Conservation (phyloP, 2,329 filamentous ascomycete species). For the Balansia obtecta region DNA sequence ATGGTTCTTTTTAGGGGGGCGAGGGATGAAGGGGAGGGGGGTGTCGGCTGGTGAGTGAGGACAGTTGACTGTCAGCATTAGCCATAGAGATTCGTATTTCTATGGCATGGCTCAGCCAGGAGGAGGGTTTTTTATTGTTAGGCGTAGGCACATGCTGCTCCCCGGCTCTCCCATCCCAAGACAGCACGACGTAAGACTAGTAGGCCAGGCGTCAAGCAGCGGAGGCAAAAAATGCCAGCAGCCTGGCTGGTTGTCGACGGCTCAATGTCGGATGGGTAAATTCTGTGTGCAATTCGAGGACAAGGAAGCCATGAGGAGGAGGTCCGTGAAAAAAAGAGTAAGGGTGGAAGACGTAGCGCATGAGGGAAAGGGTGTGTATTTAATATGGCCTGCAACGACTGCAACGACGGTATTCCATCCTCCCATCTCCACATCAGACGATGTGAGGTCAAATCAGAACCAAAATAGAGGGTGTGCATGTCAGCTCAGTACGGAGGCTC, state of each 20-base stretch:
- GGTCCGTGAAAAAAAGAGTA: neutral
- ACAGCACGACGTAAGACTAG: too few species aligned
- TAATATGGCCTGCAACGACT: neutral
- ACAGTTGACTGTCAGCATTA: neutral
- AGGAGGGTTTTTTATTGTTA: neutral
- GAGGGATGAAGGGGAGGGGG: too few species aligned
- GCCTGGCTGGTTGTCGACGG: neutral
- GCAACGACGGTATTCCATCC: neutral
- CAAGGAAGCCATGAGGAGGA: too few species aligned
- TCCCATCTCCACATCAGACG: neutral
- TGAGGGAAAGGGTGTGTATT: neutral
- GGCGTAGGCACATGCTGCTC: conserved; percentile 1
- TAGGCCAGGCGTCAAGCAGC: neutral
- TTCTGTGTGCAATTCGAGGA: too few species aligned
- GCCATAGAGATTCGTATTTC: neutral
- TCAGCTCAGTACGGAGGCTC: neutral
- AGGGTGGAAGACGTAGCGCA: neutral
- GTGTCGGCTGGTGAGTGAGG: neutral
- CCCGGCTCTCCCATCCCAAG: neutral
- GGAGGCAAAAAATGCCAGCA: neutral
- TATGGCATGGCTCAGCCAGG: neutral
- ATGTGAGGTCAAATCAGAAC: neutral
- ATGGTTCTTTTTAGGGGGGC: neutral
- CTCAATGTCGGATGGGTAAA: neutral
- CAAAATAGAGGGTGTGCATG: neutral